phyloP scores from a whole-genome alignment of 2,329 filamentous ascomycete genomes.

The Chaetomium strumarium region DNA sequence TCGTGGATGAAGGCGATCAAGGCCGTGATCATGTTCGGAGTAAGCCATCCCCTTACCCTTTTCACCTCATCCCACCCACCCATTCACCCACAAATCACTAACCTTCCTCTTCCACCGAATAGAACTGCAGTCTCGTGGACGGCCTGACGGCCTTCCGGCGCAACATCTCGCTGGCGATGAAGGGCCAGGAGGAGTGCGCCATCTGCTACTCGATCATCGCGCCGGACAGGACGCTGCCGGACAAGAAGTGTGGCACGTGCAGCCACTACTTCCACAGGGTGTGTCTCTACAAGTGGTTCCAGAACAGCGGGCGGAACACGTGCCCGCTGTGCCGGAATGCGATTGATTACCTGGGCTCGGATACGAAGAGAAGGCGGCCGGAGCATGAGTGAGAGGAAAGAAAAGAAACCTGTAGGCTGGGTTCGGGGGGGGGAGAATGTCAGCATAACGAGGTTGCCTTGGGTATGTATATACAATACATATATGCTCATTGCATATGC shows the following conservation, averaged over 20 bases:
- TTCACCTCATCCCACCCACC: not conserved
- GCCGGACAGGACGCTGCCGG: conserved; percentile 79
- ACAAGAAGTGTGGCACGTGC: conserved; percentile 87
- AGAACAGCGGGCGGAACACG: conserved; percentile 82
- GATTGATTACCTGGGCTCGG: conserved; percentile 54
- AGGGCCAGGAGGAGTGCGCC: conserved; percentile 90
- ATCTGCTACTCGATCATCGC: conserved; percentile 97
- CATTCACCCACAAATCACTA: not conserved
- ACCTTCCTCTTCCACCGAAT: not conserved
- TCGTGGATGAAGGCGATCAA: conserved; percentile 84
- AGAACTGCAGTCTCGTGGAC: conserved; percentile 81
- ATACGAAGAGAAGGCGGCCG: conserved; percentile 19
- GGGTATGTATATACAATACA: no score
- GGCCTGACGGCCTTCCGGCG: conserved; percentile 78
- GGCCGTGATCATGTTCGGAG: conserved; percentile 85
- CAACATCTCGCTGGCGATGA: conserved; percentile 81
- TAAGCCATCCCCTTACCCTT: conserved; percentile 30
- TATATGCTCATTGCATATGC: no score
- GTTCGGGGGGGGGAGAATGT: not conserved
- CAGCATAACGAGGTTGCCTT: no score
- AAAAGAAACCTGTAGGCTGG: not conserved
- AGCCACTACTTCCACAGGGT: conserved; percentile 87
- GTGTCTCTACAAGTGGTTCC: conserved; percentile 96
- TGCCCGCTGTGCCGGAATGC: conserved; percentile 91
- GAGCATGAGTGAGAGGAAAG: conserved; percentile 17